phyloP scores from a whole-genome alignment of 23 red algal genomes.

The Gracilariopsis chorda region DNA sequence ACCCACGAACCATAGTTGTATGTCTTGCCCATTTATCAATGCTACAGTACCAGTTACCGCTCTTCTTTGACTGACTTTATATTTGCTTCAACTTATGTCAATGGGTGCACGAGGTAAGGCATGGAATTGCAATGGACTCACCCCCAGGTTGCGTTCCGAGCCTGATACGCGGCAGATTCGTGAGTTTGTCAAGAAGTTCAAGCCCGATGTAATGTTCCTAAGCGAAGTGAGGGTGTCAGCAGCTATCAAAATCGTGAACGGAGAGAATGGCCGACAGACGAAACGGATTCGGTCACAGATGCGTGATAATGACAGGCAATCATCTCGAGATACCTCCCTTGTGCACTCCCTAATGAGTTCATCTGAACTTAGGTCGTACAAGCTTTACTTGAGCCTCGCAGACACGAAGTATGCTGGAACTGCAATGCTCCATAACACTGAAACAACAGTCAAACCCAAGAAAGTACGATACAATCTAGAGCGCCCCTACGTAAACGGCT shows the following conservation, averaged over 20 bases:
- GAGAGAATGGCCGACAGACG: background rate
- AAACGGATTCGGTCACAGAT: background rate
- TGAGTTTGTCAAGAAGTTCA: conserved; percentile 1
- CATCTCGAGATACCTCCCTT: conserved; percentile 10
- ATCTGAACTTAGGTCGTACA: background rate
- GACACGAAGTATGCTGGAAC: conserved; percentile 61
- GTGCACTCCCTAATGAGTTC: conserved; percentile 15
- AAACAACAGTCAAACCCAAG: background rate
- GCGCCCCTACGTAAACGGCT: background rate
- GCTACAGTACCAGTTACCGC: no score
- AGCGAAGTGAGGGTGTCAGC: conserved; percentile 52
- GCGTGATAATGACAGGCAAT: conserved; percentile 28
- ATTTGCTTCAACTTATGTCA: no score
- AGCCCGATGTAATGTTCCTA: conserved; percentile 43
- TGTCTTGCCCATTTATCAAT: no score
- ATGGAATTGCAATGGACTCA: conserved; percentile 66
- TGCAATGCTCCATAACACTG: conserved; percentile 52
- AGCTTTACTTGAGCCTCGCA: conserved; percentile 31
- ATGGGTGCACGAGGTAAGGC: no score
- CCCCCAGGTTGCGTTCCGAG: conserved; percentile 25
- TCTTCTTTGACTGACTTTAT: no score
- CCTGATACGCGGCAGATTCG: background rate
- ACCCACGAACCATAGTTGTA: background rate
- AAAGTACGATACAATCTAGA: conserved; percentile 27
- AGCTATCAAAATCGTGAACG: background rate